Base-by-base conservation (phyloP, 2,329 filamentous ascomycete species). In the Sporothrix dimorphospora region DNA sequence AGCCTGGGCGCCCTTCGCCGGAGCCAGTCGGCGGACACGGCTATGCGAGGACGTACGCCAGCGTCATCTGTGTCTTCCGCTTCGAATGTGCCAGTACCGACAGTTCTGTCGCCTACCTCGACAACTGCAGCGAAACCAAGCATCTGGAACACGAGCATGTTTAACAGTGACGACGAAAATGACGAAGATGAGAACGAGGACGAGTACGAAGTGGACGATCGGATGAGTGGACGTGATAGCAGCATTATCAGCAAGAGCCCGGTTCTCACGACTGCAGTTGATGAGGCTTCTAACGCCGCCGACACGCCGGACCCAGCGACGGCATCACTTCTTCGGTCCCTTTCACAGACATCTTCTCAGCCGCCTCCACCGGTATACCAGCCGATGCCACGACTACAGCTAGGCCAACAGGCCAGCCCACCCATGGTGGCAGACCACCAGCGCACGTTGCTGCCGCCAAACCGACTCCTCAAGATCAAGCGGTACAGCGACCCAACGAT, bases 81-180 rank as follows among this genome's bases (percentile, higher is more conserved):
- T 5, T 42, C 68, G 2, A 42, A 24, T 12, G 21, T 24, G 12
- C 57, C 63, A 24, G 11, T 30, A 40, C 55, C 69, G 27, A 2
- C 65, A 4, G 14, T 38, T 24, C 4, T 38, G 9, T 49, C 65
- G 4, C 65, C 65, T n/a, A 51, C 65, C 4, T 14, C 30, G 19
- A 40, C 69, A 14, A 16, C 67, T 2, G 24, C 67, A 3, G 3
- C 66, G 8, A 34, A 67, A 6, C 24, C 38, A 42, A 45, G 66
- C n/a, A 24, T 71, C 6, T 75, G 74, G 74, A 67, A 45, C 38
- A 75, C 73, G 38, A 75, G 72, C 70, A 59, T 70, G 30, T 73
- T 72, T 49, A 21, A 72, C 34, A 73, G 69, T 55, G 69, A 71
- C 49, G 73, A 75, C n/a, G 70, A 65, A 11, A 72, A 71, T 14